These are phyloP conservation scores for Thalia dealbata DNA, from an alignment of 176 grass and related monocot species.

Conservation along the genomic window DNA sequence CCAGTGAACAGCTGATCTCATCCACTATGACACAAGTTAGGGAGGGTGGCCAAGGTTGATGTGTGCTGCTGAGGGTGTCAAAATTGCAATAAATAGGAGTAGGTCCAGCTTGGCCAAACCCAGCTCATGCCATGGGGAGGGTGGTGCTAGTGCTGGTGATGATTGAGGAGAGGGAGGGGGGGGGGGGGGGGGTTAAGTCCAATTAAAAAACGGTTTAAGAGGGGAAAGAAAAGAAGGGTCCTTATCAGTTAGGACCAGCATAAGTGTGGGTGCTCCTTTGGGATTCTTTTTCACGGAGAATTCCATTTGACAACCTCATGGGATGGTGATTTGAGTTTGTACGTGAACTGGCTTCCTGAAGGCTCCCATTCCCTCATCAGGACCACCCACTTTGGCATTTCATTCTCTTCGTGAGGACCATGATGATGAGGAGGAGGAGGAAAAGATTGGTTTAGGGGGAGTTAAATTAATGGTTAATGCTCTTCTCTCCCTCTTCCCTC, in stretches of 20 bases:
- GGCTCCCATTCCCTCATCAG: background rate
- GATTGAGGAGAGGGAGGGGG: background rate
- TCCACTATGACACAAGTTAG: background rate
- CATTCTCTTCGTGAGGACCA: constrained; percentile 1
- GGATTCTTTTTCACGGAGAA: background rate
- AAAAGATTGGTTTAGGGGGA: background rate
- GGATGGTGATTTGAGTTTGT: background rate
- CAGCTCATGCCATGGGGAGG: background rate
- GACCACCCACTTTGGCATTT: background rate
- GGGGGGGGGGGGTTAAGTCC: background rate
- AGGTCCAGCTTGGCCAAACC: background rate
- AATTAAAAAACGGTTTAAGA: background rate
- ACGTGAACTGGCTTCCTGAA: constrained; percentile 5
- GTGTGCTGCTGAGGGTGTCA: background rate
- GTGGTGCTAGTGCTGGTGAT: background rate
- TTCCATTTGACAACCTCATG: constrained; percentile 1
- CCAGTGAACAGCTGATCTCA: background rate
- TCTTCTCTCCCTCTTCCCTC: too few species aligned
- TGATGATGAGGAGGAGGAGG: background rate
- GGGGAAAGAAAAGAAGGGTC: background rate
- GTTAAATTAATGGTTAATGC: background rate
- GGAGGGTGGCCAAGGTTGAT: background rate
- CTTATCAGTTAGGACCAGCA: background rate
- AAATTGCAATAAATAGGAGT: background rate
- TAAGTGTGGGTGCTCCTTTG: background rate